Evolutionary conservation across 192 early-diverging fungal genomes (phyloP).

Genomic region (Dimargaris verticillata): DNA sequence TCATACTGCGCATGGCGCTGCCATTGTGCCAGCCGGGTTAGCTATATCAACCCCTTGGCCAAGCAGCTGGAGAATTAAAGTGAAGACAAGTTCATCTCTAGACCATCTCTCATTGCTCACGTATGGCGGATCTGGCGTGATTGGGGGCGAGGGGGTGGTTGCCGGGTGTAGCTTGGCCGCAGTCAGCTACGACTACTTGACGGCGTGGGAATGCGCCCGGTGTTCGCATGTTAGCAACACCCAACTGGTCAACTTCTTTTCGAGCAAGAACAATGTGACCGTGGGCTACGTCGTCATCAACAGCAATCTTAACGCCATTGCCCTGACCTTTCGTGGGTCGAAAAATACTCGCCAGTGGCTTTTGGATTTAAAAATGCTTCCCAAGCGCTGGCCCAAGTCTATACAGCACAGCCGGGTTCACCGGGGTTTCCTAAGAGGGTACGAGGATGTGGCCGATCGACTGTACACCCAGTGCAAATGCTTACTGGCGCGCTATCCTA

Average conservation of each 20-base stretch:
- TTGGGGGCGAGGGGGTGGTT: not conserved
- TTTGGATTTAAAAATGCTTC: conserved; percentile 14
- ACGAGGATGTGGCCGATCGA: conserved; percentile 13
- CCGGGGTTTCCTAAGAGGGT: conserved; percentile 22
- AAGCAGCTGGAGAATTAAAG: not conserved
- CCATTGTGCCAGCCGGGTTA: not conserved
- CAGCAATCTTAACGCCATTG: conserved; percentile 9
- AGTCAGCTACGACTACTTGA: not conserved
- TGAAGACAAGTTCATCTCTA: not conserved
- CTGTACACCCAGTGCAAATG: conserved; percentile 10
- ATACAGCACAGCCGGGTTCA: conserved; percentile 22
- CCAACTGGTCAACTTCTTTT: conserved; percentile 5
- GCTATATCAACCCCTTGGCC: not conserved
- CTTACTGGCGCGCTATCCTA: conserved; percentile 16
- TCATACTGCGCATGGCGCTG: not conserved
- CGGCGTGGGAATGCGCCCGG: not conserved
- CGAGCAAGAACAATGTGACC: not conserved
- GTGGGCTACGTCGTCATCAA: conserved; percentile 4
- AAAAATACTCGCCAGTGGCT: conserved; percentile 18
- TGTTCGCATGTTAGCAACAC: not conserved
- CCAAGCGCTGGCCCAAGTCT: conserved; percentile 16
- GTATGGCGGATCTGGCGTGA: too few species aligned
- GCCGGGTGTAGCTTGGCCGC: not conserved
- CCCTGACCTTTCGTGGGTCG: conserved; percentile 26
- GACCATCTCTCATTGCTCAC: too few species aligned